Evolutionary conservation across 225 moss, liverwort and hornwort genomes (phyloP), one percentile per base, ranked within the genome.

Genomic region (Anthoceros angustus): DNA sequence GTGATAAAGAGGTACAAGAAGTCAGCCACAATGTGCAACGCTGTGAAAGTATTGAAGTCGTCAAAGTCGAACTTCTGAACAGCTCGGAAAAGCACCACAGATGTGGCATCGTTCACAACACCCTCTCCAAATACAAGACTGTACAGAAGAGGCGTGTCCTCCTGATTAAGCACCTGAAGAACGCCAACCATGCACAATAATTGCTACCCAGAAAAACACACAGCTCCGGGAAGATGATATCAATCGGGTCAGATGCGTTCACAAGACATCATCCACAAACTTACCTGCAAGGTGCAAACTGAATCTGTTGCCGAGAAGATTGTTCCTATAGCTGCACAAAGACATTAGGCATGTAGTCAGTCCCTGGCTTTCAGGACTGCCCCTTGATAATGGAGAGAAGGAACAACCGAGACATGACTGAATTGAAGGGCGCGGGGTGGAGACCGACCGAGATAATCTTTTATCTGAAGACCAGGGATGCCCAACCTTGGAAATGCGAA

Each of bases 111-210:
- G 26, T 98, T 98, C 64, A 98, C 92, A 9, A 98, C 89, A 60
- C 98, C 89, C 77, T 98, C 98, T 69, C 98, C 92, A 42, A 98
- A 98, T 2, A 92, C 89, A 50, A 98, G 77, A 82, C 89, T 98
- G 72, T 98, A 98, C 40, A 98, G 84, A 62, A 98, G 70, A 41
- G 98, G 98, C 7, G 92, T 92, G 20, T 79, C 71, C 61, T 92
- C 89, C 68, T 92, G 92, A 43, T 80, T 89, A 41, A 98, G 88
- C 66, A 98, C 89, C 82, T 85, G 73, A 66, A 71, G 38, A 12
- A 45, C 7, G 42, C 9, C 41, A 26, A 10, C 12, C 16, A 50
- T 32, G 42, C 20, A 16, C 60, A 48, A 32, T 25, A 9, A 32
- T 32, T 4, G 4, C 32, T 32, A 32, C 32, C 32, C 32, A 32